phyloP scores from a whole-genome alignment of 2,329 filamentous ascomycete genomes.

The Alternaria gansuensis region DNA sequence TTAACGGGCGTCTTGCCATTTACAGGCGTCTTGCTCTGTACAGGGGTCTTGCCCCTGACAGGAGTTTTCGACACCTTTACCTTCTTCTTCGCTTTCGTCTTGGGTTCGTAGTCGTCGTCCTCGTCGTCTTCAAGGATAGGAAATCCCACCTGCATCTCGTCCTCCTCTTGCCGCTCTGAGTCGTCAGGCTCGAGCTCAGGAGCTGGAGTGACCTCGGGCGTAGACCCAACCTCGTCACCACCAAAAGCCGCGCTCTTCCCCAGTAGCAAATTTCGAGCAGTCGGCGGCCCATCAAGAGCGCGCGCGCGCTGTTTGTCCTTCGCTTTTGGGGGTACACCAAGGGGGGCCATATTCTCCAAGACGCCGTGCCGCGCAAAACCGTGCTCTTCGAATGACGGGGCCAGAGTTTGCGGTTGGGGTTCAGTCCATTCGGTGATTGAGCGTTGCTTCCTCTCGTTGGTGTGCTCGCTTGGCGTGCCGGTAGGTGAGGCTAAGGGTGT shows the following conservation, averaged over 20 bases:
- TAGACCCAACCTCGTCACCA: conserved; percentile 56
- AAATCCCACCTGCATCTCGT: conserved; percentile 43
- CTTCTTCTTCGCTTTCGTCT: conserved; percentile 47
- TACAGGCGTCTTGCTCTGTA: conserved; percentile 45
- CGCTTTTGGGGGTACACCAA: conserved; percentile 74
- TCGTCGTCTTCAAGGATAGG: conserved; percentile 55
- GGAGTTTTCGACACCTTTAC: conserved; percentile 43
- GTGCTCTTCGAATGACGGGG: conserved; percentile 79
- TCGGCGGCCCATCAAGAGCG: conserved; percentile 50
- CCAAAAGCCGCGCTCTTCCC: conserved; percentile 52
- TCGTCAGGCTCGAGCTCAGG: conserved; percentile 53
- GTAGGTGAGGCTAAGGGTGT: conserved; percentile 48
- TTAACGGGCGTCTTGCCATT: conserved; percentile 42
- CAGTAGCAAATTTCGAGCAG: conserved; percentile 52
- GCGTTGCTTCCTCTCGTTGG: conserved; percentile 50
- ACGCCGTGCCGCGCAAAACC: conserved; percentile 78
- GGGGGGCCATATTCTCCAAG: conserved; percentile 81
- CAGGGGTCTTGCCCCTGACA: conserved; percentile 48
- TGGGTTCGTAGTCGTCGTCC: conserved; percentile 58
- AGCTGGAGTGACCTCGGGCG: conserved; percentile 57
- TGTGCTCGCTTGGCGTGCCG: conserved; percentile 41
- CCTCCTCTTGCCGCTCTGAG: conserved; percentile 52
- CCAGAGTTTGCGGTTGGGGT: conserved; percentile 62
- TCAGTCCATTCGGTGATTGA: conserved; percentile 64
- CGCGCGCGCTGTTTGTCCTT: conserved; percentile 67